Base-by-base conservation (phyloP, 2,329 filamentous ascomycete species). In the Elsinoe necatrix region DNA sequence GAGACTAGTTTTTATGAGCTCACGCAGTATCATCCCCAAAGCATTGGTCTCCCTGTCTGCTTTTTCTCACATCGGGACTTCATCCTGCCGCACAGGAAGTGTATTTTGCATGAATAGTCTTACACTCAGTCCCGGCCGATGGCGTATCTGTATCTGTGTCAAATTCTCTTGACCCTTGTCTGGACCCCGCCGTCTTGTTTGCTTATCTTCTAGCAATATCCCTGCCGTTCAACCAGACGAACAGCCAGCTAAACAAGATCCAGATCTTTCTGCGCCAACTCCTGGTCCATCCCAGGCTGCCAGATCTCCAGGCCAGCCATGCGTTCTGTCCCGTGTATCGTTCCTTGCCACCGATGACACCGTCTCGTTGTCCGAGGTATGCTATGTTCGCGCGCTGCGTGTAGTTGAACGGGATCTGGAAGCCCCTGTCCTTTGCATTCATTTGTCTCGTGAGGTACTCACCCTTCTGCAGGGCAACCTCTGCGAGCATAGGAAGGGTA, bases 241-340 rank as follows among this genome's bases (percentile, higher is more conserved):
- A 61, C 12, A 63, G n/a, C 65, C 66, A 68, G 55, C 62, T 66
- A 18, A 67, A 63, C 7, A 59, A 61, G 37, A 68, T 68, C 65
- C 67, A 67, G 6, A 65, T 23, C 57, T 61, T 67, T 29, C 64
- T 52, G 20, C 67, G 59, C 65, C 65, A 68, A 29, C 62, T 66
- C 34, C 65, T 55, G 6, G 65, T 63, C 66, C 66, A 68, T 12
- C 60, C 58, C 42, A 66, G 59, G 52, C 61, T 69, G 0, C 70
- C 70, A 47, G 66, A 68, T 48, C 72, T 64, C 73, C 73, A 76
- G 0, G 72, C 72, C 35, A 75, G 34, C 73, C 73, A 76, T 2
- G 73, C 73, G 20, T 64, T 63, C 7, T 66, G 59, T 0, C 73
- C 73, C 6, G 71, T 75, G 70, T 70, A 75, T 16, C 72, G 66